Base-by-base conservation (phyloP, 129 eudicot genomes). In the Lonicera japonica region DNA sequence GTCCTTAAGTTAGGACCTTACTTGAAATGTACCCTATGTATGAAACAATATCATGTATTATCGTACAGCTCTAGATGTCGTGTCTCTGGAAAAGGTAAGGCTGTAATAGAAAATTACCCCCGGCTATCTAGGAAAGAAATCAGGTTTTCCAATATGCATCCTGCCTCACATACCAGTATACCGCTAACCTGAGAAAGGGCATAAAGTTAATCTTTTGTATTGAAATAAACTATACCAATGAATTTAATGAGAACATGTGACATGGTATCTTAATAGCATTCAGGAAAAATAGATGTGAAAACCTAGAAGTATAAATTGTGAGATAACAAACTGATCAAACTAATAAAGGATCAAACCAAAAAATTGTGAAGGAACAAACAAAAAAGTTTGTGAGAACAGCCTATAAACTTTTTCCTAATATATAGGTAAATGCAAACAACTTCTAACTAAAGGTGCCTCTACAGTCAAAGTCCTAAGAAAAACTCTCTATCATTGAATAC, bases 91-190 rank as follows among this genome's bases (percentile, higher is more conserved):
- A 56, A 68, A 23, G 40, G 39, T 22, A n/a, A 43, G 16, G 11
- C 51, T 40, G 63, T 67, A 36, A n/a, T 5, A 24, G 20, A 63
- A 21, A 56, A 20, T 64, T 83, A 92, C 99, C 99, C 99, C 67
- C 85, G 75, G 67, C 70, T 78, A 71, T 92, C 99, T 69, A 92
- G 71, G 75, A 87, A 87, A 74, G 91, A 73, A 54, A 82, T 83
- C 64, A 92, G 87, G 68, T 92, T 88, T 74, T 92, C 99, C 83
- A 92, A 70, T 73, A 92, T 80, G 75, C 99, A 92, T 74, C 99
- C 99, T 63, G 96, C 99, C 78, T 88, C 96, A 80, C 99, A 92
- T 53, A 88, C 99, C 78, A 92, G 77, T 69, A 88, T 78, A 63
- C 99, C 99, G n/a, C 99, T 82, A 29, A 76, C 89, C 99, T 92